Percentiles rank a stretch among this genome's conserved stretches.
phyloP scores from a whole-genome alignment of 257 asterid species.

The Paulownia fortunei region DNA sequence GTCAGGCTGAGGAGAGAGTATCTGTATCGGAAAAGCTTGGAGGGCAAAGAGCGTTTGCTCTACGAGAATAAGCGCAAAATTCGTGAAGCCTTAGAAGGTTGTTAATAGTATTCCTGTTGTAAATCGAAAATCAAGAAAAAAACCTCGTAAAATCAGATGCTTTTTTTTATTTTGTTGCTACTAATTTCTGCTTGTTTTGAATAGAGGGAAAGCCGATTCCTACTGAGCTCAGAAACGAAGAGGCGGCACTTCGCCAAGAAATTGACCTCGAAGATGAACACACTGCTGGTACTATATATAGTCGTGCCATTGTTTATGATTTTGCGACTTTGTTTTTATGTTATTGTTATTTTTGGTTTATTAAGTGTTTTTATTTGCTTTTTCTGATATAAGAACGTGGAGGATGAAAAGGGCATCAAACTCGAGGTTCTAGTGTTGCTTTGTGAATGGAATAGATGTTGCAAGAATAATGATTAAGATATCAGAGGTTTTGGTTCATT shows the following conservation, averaged over 20 bases:
- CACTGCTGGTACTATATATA: conserved; percentile 61
- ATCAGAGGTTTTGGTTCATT: not conserved
- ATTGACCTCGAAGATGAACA: conserved; percentile 93
- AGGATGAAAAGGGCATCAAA: not conserved
- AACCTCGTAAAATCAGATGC: not conserved
- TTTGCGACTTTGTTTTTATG: not conserved
- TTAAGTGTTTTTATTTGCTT: not conserved
- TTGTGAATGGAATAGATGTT: not conserved
- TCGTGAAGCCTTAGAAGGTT: conserved; percentile 81
- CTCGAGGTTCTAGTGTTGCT: not conserved
- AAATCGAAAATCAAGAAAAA: not conserved
- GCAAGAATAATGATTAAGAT: not conserved
- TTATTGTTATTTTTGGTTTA: not conserved
- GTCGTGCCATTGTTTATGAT: not conserved
- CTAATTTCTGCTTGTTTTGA: conserved; percentile 3
- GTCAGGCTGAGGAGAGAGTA: conserved; percentile 81
- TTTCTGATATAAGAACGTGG: not conserved
- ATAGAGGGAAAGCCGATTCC: conserved; percentile 97
- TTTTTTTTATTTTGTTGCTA: not conserved
- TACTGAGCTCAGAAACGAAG: conserved; percentile 95
- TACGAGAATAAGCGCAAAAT: conserved; percentile 92
- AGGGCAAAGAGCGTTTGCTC: conserved; percentile 81
- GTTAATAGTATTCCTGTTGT: not conserved
- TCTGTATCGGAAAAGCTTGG: conserved; percentile 88
- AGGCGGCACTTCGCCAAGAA: conserved; percentile 88